Evolutionary conservation across 768 basidiomycete genomes (phyloP).

Genomic region (Amylocystis lapponica): DNA sequence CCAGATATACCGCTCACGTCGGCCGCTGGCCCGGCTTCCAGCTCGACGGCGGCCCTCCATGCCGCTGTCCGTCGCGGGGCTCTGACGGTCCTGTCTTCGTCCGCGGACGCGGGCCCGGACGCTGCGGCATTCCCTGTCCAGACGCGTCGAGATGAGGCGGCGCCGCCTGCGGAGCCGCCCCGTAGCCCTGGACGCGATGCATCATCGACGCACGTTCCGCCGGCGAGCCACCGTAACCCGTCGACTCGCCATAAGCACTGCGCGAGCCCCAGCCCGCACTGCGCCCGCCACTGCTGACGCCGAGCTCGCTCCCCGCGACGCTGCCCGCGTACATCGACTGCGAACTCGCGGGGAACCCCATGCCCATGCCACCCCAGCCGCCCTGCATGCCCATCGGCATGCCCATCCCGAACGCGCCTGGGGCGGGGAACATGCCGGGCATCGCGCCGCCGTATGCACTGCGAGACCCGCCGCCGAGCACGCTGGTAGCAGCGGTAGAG

Average conservation of each 20-base stretch:
- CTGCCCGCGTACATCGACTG: conserved; percentile 62
- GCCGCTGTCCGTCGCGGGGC: conserved; percentile 10
- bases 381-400: conserved; percentile 23
- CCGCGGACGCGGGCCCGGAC: conserved; percentile 19
- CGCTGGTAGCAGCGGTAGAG: conserved; percentile 46
- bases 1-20: conserved; percentile 1
- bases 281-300: conserved; percentile 28
- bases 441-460: conserved; percentile 28
- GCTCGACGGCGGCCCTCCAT: conserved; percentile 25
- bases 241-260: conserved; percentile 65
- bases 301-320: conserved; percentile 44
- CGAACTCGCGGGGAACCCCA: conserved; percentile 45
- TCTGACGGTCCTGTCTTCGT: conserved; percentile 28
- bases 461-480: conserved; percentile 39
- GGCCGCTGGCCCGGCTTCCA: conserved; percentile 21
- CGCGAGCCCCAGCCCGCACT: conserved; percentile 45
- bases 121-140: conserved; percentile 8
- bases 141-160: conserved; percentile 9
- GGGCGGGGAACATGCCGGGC: conserved; percentile 7
- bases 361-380: conserved; percentile 32
- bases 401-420: conserved; percentile 23
- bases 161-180: conserved; percentile 2
- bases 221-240: conserved; percentile 18
- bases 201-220: conserved; percentile 23
- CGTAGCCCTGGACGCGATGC: conserved; percentile 10